phyloP scores from a whole-genome alignment of 805 yeast genomes.

The Metschnikowia chrysomelidarum region DNA sequence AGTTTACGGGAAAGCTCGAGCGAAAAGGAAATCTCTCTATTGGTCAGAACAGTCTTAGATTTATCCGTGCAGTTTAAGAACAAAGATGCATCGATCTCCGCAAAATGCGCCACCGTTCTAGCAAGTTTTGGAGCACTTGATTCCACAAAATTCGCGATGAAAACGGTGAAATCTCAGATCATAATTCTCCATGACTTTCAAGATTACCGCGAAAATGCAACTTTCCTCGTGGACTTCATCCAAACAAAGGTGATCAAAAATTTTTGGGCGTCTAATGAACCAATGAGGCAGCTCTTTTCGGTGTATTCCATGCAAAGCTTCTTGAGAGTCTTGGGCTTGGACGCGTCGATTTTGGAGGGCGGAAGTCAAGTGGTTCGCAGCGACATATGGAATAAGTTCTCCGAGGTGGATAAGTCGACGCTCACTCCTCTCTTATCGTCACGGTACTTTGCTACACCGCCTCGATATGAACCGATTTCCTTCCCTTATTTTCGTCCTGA shows the following conservation, averaged over 20 bases:
- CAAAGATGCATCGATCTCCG: slow-evolving; percentile 47
- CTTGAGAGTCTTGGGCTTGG: slow-evolving; percentile 58
- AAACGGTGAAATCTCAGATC: slow-evolving; percentile 39
- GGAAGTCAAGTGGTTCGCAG: slow-evolving; percentile 19
- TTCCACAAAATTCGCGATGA: slow-evolving; percentile 50
- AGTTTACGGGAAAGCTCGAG: slow-evolving; percentile 33
- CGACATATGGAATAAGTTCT: slow-evolving; percentile 59
- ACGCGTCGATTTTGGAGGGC: slow-evolving; percentile 21
- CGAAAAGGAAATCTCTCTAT: slow-evolving; percentile 35
- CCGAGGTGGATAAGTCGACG: slow-evolving; percentile 66
- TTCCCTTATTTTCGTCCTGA: slow-evolving; percentile 66
- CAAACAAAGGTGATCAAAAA: slow-evolving; percentile 74
- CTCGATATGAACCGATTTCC: slow-evolving; percentile 42
- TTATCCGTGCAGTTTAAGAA: slow-evolving; percentile 55
- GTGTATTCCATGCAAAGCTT: slow-evolving; percentile 91
- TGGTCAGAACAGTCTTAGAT: slow-evolving; percentile 54
- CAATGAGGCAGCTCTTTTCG: slow-evolving; percentile 74
- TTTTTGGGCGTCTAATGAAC: slow-evolving; percentile 88
- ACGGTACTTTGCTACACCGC: slow-evolving; percentile 60
- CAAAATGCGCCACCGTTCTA: slow-evolving; percentile 64
- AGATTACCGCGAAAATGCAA: slow-evolving; percentile 57
- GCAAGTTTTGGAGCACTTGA: slow-evolving; percentile 79
- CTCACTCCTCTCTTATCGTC: slow-evolving; percentile 74
- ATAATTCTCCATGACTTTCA: slow-evolving; percentile 62
- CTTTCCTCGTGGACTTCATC: slow-evolving; percentile 62